These are phyloP conservation scores for Eucalyptus regnans DNA, from an alignment of 345 rosid genomes.

Conservation along the genomic window DNA sequence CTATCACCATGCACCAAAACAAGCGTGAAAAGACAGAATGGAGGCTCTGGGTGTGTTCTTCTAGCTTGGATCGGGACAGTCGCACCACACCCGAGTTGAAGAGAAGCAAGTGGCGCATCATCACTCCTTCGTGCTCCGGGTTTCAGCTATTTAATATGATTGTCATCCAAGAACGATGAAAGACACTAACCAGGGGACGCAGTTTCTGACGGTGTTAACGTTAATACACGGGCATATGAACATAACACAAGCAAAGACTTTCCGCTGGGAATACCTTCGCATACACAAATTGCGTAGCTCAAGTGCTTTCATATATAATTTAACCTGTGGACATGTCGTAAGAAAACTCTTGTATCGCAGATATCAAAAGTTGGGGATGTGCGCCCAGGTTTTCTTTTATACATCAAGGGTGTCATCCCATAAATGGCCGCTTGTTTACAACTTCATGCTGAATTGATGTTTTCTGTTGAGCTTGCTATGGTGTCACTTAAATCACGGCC, in stretches of 20 bases:
- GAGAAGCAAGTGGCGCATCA: not conserved
- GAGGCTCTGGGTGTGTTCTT: not conserved
- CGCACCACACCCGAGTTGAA: not conserved
- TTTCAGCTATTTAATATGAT: not conserved
- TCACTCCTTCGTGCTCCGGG: not conserved
- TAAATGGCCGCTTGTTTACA: not conserved
- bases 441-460: not conserved
- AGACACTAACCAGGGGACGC: not conserved
- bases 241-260: not conserved
- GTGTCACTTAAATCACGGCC: constrained; percentile 60
- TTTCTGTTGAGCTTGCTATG: not conserved
- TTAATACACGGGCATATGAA: not conserved
- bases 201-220: not conserved
- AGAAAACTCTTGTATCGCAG: not conserved
- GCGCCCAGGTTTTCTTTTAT: not conserved
- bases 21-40: not conserved
- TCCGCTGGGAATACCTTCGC: not conserved
- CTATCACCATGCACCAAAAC: not conserved
- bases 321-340: not conserved
- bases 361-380: not conserved
- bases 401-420: not conserved
- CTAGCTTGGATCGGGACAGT: not conserved
- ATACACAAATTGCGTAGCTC: not conserved
- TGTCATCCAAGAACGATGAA: not conserved
- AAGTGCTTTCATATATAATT: not conserved